These are phyloP conservation scores for Wallacemonas rigidus DNA, from an alignment of 208 protist genomes.

Conservation along the genomic window DNA sequence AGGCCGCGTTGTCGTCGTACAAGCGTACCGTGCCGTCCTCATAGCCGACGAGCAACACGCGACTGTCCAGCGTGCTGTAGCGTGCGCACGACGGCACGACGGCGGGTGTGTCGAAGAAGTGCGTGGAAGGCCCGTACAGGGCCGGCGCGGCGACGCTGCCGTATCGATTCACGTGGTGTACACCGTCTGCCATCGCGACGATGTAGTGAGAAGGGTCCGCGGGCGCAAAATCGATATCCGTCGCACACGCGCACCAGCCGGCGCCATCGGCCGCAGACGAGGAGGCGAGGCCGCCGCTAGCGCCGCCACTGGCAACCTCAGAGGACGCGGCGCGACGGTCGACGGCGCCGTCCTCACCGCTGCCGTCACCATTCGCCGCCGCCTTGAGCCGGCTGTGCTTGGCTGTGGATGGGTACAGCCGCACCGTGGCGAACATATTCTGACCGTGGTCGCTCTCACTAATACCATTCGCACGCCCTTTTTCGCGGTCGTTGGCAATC, in stretches of 20 bases:
- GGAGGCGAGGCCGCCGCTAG: neutral
- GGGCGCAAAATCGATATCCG: constrained; percentile 64
- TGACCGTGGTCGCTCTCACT: constrained; percentile 69
- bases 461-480: constrained; percentile 30
- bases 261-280: constrained; percentile 10
- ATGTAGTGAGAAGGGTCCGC: constrained; percentile 70
- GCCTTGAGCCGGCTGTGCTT: constrained; percentile 20
- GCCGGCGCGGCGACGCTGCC: constrained; percentile 68
- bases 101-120: constrained; percentile 34
- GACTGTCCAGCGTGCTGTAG: constrained; percentile 61
- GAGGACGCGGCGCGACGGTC: neutral
- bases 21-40: constrained; percentile 78
- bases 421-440: constrained; percentile 56
- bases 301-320: neutral
- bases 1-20: constrained; percentile 51
- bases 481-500: constrained; percentile 56
- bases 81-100: constrained; percentile 61
- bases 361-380: neutral
- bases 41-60: constrained; percentile 76
- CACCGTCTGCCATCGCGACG: constrained; percentile 52
- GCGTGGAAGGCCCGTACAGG: constrained; percentile 52
- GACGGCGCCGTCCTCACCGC: neutral
- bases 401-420: constrained; percentile 42
- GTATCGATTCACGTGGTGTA: constrained; percentile 67
- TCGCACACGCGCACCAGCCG: constrained; percentile 19